These are phyloP conservation scores for Sarocladium kiliense DNA, from an alignment of 2,329 filamentous ascomycete genomes.

Conservation along the genomic window DNA sequence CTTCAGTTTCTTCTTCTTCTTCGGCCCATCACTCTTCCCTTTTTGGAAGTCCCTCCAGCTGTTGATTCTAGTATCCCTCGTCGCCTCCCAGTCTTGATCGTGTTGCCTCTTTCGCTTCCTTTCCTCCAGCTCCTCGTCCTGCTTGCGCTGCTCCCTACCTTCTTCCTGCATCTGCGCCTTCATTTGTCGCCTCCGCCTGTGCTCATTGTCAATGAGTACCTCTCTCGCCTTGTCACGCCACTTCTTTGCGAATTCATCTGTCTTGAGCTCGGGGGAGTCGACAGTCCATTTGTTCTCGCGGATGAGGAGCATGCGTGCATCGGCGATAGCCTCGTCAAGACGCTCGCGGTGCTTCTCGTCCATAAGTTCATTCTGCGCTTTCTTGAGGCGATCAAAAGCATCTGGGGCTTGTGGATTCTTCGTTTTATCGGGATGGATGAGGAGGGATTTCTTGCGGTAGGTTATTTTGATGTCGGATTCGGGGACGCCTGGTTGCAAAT, in stretches of 20 bases:
- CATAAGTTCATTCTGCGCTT: constrained; percentile 84
- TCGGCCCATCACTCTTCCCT: constrained; percentile 47
- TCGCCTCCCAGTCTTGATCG: constrained; percentile 93
- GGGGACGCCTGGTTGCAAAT: constrained; percentile 89
- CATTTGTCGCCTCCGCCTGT: constrained; percentile 74
- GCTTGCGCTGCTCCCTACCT: constrained; percentile 78
- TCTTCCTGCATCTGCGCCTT: constrained; percentile 97
- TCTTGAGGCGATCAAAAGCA: constrained; percentile 93
- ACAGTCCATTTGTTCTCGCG: constrained; percentile 90
- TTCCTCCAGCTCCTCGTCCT: constrained; percentile 77
- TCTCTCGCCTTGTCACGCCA: constrained; percentile 89
- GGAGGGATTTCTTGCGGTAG: constrained; percentile 96
- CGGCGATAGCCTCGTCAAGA: constrained; percentile 91
- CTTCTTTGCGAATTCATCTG: constrained; percentile 72
- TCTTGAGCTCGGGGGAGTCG: constrained; percentile 82
- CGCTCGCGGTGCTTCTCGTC: constrained; percentile 86
- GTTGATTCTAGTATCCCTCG: constrained; percentile 81
- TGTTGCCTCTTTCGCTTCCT: constrained; percentile 85
- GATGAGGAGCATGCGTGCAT: constrained; percentile 91
- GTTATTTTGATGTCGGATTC: constrained; percentile 92
- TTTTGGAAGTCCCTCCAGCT: constrained; percentile 94
- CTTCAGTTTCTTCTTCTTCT: constrained; percentile 69
- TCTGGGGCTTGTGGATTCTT: constrained; percentile 86
- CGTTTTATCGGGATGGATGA: constrained; percentile 98
- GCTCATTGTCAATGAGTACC: constrained; percentile 90